Conservation (phyloP, 2,329 filamentous ascomycete genomes). For the Exophiala spinifera region DNA sequence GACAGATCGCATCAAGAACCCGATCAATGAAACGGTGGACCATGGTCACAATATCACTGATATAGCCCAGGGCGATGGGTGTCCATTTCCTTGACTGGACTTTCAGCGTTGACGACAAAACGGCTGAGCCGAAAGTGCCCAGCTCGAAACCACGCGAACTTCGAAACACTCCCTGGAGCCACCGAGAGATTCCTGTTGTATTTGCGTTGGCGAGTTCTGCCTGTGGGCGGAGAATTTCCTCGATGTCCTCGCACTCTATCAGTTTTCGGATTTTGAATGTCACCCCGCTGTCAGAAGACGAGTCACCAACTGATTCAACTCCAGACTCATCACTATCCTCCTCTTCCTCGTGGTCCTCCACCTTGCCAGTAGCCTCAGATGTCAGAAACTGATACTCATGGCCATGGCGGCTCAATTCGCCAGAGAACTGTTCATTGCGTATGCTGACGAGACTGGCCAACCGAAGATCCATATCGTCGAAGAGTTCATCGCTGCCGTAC, state of each 20-base stretch:
- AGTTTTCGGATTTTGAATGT: background rate
- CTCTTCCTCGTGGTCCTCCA: too few relatives aligned
- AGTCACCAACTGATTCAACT: too few relatives aligned
- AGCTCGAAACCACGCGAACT: constrained; percentile 51
- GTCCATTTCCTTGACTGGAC: constrained; percentile 5
- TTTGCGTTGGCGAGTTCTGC: too few relatives aligned
- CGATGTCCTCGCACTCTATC: background rate
- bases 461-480: constrained; percentile 33
- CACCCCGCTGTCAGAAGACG: too few relatives aligned
- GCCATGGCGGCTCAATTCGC: constrained; percentile 28
- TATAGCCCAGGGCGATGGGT: constrained; percentile 1
- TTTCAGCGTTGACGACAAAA: constrained; percentile 2
- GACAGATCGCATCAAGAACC: constrained; percentile 45
- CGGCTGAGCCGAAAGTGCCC: constrained; percentile 38
- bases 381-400: constrained; percentile 30
- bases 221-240: background rate
- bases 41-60: constrained; percentile 46
- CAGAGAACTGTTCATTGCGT: too few relatives aligned
- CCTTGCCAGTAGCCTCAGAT: background rate
- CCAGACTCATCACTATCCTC: too few relatives aligned
- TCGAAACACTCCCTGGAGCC: background rate
- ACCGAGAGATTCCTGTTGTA: background rate
- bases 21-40: constrained; percentile 53
- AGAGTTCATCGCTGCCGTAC: constrained; percentile 37
- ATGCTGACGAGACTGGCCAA: background rate